Evolutionary conservation across 2,329 filamentous ascomycete genomes (phyloP).

Genomic region (Fusarium oxysporum): DNA sequence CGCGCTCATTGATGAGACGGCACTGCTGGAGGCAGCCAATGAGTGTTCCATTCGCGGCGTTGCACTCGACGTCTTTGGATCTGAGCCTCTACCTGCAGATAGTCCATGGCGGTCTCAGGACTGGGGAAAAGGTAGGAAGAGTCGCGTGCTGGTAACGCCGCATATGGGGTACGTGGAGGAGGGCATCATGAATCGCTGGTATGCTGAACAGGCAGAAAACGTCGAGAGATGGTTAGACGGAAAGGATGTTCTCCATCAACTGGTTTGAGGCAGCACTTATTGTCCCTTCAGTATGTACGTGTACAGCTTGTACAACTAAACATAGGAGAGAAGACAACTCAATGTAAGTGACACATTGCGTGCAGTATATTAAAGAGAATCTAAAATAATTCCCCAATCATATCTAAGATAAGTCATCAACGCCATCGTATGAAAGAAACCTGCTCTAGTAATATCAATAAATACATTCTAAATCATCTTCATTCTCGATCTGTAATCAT

Average conservation of each 20-base stretch:
- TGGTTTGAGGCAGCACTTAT: not conserved
- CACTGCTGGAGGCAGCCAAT: not conserved
- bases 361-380: not conserved
- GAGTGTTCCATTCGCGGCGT: not conserved
- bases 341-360: not conserved
- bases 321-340: not conserved
- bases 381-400: not conserved
- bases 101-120: not conserved
- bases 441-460: constrained; percentile 2
- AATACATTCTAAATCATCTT: constrained; percentile 3
- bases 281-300: accelerated
- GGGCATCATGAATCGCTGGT: constrained; percentile 1
- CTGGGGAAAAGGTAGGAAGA: not conserved
- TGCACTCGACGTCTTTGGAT: not conserved
- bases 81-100: not conserved
- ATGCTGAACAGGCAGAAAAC: constrained; percentile 7
- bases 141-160: not conserved
- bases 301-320: too few relatives aligned
- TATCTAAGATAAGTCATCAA: not conserved
- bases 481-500: not conserved
- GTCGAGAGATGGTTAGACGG: constrained; percentile 4
- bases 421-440: not conserved
- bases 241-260: not conserved
- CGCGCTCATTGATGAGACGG: not conserved
- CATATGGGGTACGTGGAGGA: constrained; percentile 13